Evolutionary conservation across 352 stramenopile genomes (phyloP), one percentile per base, ranked within the genome.

Genomic region (Pythium plurisporium): DNA sequence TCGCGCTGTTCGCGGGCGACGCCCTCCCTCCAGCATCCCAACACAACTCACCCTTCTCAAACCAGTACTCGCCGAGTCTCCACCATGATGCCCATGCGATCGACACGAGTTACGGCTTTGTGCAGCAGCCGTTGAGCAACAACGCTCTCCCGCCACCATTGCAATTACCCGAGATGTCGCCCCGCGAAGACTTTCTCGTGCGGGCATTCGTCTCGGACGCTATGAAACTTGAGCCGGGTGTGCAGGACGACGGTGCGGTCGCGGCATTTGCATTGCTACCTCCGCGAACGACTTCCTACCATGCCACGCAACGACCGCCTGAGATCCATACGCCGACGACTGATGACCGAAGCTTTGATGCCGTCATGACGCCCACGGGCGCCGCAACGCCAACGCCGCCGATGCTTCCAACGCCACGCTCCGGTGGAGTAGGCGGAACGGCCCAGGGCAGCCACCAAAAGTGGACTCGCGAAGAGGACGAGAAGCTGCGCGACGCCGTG

Each of bases 401-500:
- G n/a, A n/a, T n/a, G n/a, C n/a, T n/a, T n/a, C n/a, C n/a, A n/a
- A n/a, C n/a, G n/a, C n/a, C n/a, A n/a, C n/a, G n/a, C n/a, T n/a
- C n/a, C n/a, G n/a, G n/a, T n/a, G n/a, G n/a, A n/a, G n/a, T n/a
- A n/a, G n/a, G n/a, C n/a, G n/a, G n/a, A n/a, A n/a, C n/a, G n/a
- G n/a, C n/a, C n/a, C n/a, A n/a, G n/a, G n/a, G n/a, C 58, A 17
- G 38, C 17, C 49, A 77, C 4, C 76, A 69, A 25, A 87, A 86
- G 51, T 98, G 92, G 92, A 74, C 87, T 10, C 78, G 80, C n/a
- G 87, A 97, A 22, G 92, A 98, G 74, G 93, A 98, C 55, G 76
- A 94, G 15, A 69, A 75, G 17, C 75, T 98, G 23, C 80, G 86
- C 30, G 74, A 93, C 20, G 82, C 93, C 12, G 94, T 98, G 10